Evolutionary conservation across 1,139 yeast genomes (phyloP).

Genomic region (Lipomyces yarrowii): DNA sequence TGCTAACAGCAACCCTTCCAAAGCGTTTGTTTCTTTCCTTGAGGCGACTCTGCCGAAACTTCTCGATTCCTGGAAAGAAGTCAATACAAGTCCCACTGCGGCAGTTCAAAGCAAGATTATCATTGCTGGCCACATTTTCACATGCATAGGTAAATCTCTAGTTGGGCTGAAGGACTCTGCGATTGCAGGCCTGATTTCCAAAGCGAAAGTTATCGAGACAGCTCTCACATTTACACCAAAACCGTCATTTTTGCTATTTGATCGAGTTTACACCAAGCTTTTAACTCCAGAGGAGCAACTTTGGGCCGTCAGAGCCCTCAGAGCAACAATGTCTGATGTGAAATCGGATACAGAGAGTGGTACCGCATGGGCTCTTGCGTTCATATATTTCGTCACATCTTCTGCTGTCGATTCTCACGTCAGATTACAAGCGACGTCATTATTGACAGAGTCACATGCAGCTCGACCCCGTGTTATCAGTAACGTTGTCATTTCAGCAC

Average conservation of each 20-base stretch:
- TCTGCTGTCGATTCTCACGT: constrained; percentile 44
- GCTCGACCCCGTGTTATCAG: constrained; percentile 15
- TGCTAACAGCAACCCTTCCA: background rate
- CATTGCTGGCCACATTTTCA: constrained; percentile 40
- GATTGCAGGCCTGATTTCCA: constrained; percentile 44
- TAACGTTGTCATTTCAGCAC: constrained; percentile 14
- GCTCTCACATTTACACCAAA: constrained; percentile 22
- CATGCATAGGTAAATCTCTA: constrained; percentile 36
- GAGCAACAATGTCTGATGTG: constrained; percentile 32
- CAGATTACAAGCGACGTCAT: constrained; percentile 43
- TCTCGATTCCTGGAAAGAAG: constrained; percentile 45
- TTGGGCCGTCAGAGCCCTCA: constrained; percentile 58
- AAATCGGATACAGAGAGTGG: constrained; percentile 32
- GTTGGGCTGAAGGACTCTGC: constrained; percentile 36
- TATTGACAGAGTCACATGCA: constrained; percentile 40
- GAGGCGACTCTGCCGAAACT: constrained; percentile 47
- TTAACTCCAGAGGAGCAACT: constrained; percentile 48
- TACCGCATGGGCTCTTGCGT: constrained; percentile 44
- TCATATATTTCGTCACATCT: constrained; percentile 51
- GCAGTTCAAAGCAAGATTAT: constrained; percentile 42
- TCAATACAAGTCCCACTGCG: constrained; percentile 39
- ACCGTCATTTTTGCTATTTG: constrained; percentile 49
- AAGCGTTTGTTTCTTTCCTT: constrained; percentile 26
- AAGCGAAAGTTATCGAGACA: constrained; percentile 10
- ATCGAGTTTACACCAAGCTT: constrained; percentile 56